Evolutionary conservation across 176 grass and related monocot genomes (phyloP).

Genomic region (Aegilops longissima): DNA sequence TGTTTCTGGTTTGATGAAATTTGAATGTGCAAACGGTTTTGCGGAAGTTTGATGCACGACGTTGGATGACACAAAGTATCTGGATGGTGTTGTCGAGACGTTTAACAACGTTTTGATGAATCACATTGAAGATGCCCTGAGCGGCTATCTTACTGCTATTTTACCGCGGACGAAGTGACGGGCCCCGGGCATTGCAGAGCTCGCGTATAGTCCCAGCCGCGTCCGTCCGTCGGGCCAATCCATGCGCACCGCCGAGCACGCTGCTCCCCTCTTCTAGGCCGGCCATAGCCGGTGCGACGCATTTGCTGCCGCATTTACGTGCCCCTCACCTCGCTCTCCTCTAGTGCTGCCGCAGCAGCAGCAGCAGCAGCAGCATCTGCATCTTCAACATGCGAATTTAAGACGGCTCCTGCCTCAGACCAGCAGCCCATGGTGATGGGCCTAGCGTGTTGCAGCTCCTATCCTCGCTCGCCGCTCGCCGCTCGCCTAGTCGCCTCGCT

Average conservation of each 20-base stretch:
- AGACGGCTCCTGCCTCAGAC: background rate
- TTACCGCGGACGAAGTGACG: background rate
- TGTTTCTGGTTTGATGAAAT: too few relatives aligned
- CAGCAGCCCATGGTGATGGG: background rate
- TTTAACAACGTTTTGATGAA: too few relatives aligned
- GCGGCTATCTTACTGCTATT: too few relatives aligned
- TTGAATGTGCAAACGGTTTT: too few relatives aligned
- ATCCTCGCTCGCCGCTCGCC: background rate
- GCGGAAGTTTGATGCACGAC: too few relatives aligned
- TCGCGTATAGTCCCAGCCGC: background rate
- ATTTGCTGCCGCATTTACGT: constrained; percentile 7
- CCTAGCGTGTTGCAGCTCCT: background rate
- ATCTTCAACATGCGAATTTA: background rate
- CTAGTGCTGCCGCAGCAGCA: background rate
- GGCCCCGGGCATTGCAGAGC: background rate
- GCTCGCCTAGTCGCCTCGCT: background rate
- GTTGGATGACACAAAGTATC: too few relatives aligned
- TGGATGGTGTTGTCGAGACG: too few relatives aligned
- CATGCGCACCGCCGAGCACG: background rate
- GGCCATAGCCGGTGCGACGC: background rate
- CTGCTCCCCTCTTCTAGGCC: too few relatives aligned
- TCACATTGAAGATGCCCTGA: too few relatives aligned
- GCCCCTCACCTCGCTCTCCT: background rate
- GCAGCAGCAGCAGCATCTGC: too few relatives aligned
- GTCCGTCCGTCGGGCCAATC: background rate